These are phyloP conservation scores for Pichia thaimueangensis DNA, from an alignment of 805 yeast genomes.

Conservation along the genomic window DNA sequence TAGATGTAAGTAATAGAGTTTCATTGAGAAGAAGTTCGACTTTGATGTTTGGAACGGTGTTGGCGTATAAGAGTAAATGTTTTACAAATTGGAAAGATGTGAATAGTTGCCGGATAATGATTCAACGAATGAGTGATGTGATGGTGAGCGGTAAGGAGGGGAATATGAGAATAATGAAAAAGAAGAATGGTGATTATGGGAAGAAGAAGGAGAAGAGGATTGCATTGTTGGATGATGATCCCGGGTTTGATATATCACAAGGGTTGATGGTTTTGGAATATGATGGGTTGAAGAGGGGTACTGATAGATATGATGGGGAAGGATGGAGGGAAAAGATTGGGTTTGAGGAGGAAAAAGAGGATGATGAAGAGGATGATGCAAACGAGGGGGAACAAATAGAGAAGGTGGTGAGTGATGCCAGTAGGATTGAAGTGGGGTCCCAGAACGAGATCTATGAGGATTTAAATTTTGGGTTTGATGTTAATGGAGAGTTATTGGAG, in stretches of 20 bases:
- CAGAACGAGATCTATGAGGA: conserved; percentile 4
- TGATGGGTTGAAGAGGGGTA: neutral
- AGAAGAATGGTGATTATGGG: neutral
- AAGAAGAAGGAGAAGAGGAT: neutral
- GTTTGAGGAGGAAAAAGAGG: conserved; percentile 2
- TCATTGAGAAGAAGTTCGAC: conserved; percentile 35
- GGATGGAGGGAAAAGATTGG: neutral
- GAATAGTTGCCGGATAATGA: conserved; percentile 30
- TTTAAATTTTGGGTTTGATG: conserved; percentile 16
- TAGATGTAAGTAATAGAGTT: conserved; percentile 14
- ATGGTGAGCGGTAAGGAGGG: neutral
- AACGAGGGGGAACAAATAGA: neutral
- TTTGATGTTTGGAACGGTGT: conserved; percentile 42
- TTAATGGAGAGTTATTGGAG: conserved; percentile 13
- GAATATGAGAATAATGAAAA: neutral
- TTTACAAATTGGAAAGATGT: conserved; percentile 11
- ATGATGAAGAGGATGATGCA: neutral
- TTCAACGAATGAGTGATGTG: conserved; percentile 17
- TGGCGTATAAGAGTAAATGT: conserved; percentile 42
- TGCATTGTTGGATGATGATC: conserved; percentile 30
- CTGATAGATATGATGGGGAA: neutral
- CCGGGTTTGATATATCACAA: conserved; percentile 22
- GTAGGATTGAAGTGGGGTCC: neutral
- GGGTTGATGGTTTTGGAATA: conserved; percentile 6
- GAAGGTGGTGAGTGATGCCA: neutral